Base-by-base conservation (phyloP, 2,329 filamentous ascomycete genomes). In the Colletotrichum navitas region DNA sequence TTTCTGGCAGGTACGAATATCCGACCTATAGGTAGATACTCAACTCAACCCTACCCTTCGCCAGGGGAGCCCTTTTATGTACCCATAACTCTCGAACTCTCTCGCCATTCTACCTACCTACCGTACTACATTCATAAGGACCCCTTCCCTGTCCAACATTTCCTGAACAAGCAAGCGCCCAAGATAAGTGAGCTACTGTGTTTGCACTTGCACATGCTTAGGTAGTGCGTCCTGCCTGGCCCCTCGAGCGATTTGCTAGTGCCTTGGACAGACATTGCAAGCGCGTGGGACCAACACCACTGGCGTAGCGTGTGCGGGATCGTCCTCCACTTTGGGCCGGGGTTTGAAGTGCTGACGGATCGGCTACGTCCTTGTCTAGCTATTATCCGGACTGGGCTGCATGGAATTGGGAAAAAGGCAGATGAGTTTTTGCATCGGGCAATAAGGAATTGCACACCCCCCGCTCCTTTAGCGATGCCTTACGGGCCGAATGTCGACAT, bases 251-350 rank as follows among this genome's bases (percentile, higher is more conserved):
- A 26, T 39, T 52, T 26, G 64, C 49, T 39, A 54, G 36, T 68
- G 52, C 52, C 58, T 68, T 66, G 54, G 67, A 66, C 41, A 70
- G 43, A 39, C 36, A 56, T 66, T 61, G 39, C 66, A 65, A 47
- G 58, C 32, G 21, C 41, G 52, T 26, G 49, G 49, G 47, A 39
- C 51, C 43, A 63, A 62, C 43, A 51, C 59, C 36, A 61, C 54
- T 45, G 59, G 64, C 64, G 65, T 63, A 63, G 65, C 45, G 47
- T 56, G 52, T 66, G 68, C 59, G 65, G 52, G 43, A 71, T 68
- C 59, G 49, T 68, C 65, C 59, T 54, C 52, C 59, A 55, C 65
- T 34, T 63, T n/a, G 51, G 64, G 39, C 45, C 18, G 59, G 59
- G 52, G 43, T 34, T 56, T 32, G 58, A 63, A 43, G 51, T 71